These are phyloP conservation scores for Polychytrium aggregatum DNA, from an alignment of 192 early-diverging fungal genomes.

Conservation along the genomic window DNA sequence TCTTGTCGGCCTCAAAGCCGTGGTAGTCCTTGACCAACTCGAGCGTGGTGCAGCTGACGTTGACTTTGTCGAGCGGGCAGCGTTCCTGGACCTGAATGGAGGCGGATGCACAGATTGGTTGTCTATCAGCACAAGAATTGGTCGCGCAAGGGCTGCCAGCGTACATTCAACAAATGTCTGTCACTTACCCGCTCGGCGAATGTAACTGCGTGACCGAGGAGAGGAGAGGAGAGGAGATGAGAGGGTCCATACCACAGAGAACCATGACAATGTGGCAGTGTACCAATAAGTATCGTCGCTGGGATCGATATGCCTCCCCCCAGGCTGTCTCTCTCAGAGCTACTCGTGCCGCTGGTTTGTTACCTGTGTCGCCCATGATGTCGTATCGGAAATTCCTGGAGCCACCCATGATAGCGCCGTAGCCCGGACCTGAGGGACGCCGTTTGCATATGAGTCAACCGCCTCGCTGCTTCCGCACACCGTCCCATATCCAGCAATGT, in stretches of 20 bases:
- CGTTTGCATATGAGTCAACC: not conserved
- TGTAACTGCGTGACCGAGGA: constrained; percentile 3
- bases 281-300: not conserved
- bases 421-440: constrained; percentile 13
- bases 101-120: not conserved
- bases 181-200: constrained; percentile 32
- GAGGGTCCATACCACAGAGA: not conserved
- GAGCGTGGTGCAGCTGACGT: constrained; percentile 21
- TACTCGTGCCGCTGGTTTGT: not conserved
- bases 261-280: too few species aligned
- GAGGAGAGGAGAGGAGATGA: not conserved
- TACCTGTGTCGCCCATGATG: constrained; percentile 36
- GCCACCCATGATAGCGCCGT: constrained; percentile 43
- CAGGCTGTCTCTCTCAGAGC: not conserved
- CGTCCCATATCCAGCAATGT: constrained; percentile 1
- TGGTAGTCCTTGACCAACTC: constrained; percentile 23
- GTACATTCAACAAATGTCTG: too few species aligned
- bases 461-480: not conserved
- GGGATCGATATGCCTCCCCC: not conserved
- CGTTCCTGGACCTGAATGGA: constrained; percentile 22
- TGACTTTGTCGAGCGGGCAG: constrained; percentile 21
- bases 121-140: not conserved
- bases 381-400: constrained; percentile 38
- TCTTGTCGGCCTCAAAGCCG: too few species aligned
- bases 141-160: not conserved